Conservation (phyloP, 345 rosid species). For the Syzygium oleosum region DNA sequence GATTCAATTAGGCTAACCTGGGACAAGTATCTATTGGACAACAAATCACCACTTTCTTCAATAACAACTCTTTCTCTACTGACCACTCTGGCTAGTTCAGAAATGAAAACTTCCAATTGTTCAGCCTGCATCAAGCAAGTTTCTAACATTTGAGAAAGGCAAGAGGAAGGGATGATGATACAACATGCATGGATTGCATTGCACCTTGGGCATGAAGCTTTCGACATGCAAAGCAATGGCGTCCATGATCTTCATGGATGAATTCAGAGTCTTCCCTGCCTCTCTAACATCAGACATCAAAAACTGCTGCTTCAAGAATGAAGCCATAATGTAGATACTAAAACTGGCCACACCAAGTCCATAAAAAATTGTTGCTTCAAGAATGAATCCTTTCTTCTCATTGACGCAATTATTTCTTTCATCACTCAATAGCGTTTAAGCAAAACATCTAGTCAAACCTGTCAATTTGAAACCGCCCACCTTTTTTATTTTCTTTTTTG, state of each 20-base stretch:
- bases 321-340: too few relatives aligned
- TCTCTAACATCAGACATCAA: conserved; percentile 30
- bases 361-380: too few relatives aligned
- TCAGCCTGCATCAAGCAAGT: conserved; percentile 40
- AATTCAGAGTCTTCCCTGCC: conserved; percentile 46
- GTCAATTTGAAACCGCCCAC: not conserved
- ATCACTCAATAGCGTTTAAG: not conserved
- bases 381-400: too few relatives aligned
- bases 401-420: not conserved
- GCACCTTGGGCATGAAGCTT: conserved; percentile 54
- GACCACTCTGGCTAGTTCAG: conserved; percentile 64
- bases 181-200: not conserved
- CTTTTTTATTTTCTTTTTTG: not conserved
- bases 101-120: conserved; percentile 51
- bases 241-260: conserved; percentile 54
- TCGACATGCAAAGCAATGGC: conserved; percentile 31
- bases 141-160: not conserved
- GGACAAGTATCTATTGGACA: conserved; percentile 30
- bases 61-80: conserved; percentile 47
- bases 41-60: conserved; percentile 57
- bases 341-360: too few relatives aligned
- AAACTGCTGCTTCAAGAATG: too few relatives aligned
- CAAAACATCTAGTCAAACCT: not conserved
- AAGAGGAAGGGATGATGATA: not conserved
- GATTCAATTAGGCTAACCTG: conserved; percentile 38